These are phyloP conservation scores for Penicillium polonicum DNA, from an alignment of 2,329 filamentous ascomycete genomes.

Conservation along the genomic window DNA sequence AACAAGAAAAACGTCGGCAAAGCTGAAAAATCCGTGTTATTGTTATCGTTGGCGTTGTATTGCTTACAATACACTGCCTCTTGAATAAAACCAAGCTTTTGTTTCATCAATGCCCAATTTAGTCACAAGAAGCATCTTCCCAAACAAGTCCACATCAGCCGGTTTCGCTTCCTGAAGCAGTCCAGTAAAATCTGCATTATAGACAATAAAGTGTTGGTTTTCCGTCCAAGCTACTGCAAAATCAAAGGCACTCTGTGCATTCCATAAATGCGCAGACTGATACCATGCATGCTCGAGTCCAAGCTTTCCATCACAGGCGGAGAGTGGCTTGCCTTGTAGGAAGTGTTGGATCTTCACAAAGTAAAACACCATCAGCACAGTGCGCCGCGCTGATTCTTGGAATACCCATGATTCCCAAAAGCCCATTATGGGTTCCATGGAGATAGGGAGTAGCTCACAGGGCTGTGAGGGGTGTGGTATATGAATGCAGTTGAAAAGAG, in stretches of 20 bases:
- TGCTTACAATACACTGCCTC: conserved; percentile 6
- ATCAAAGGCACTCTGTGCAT: conserved; percentile 27
- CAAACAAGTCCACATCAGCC: conserved; percentile 30
- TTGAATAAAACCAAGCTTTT: conserved; percentile 27
- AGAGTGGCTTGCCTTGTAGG: conserved; percentile 14
- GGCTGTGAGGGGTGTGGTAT: conserved; percentile 18
- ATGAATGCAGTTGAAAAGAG: conserved; percentile 20
- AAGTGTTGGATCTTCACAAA: conserved; percentile 32
- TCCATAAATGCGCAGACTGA: conserved; percentile 31
- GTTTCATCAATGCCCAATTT: conserved; percentile 27
- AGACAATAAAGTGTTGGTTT: conserved; percentile 27
- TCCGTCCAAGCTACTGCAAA: conserved; percentile 31
- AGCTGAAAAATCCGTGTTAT: too few relatives aligned
- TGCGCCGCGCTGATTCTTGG: conserved; percentile 55
- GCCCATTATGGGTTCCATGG: conserved; percentile 42
- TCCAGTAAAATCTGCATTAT: conserved; percentile 25
- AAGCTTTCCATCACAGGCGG: conserved; percentile 28
- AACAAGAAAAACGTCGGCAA: too few relatives aligned
- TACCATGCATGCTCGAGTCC: conserved; percentile 32
- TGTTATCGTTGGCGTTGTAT: too few relatives aligned
- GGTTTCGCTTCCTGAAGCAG: conserved; percentile 23
- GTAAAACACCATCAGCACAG: conserved; percentile 51
- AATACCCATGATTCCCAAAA: conserved; percentile 56
- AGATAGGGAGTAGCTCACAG: conserved; percentile 22
- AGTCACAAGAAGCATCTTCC: conserved; percentile 30